A percentile compares a stretch with the other conserved stretches of the same genome.
Conservation (phyloP, 805 yeast genomes). For the Saturnispora hagleri region DNA sequence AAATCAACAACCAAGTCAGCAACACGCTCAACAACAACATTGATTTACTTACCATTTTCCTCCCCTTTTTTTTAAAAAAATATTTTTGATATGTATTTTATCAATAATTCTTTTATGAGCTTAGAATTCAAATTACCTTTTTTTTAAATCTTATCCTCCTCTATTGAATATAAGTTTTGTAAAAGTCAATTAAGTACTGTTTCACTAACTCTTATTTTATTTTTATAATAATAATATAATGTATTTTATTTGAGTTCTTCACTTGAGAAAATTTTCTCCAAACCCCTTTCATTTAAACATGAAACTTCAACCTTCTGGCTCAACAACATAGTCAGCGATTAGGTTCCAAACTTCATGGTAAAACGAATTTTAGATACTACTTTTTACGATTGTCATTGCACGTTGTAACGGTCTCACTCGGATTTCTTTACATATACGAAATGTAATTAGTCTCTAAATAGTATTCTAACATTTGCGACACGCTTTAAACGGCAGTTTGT, state of each 20-base stretch:
- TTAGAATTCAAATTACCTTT: background rate
- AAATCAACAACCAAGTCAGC: background rate
- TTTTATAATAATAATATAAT: background rate
- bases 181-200: background rate
- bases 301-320: slow-evolving; percentile 1
- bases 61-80: background rate
- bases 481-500: background rate
- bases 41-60: background rate
- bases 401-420: slow-evolving; percentile 4
- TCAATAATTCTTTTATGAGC: background rate
- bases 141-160: background rate
- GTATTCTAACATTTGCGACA: background rate
- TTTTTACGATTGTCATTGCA: background rate
- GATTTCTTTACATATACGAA: background rate
- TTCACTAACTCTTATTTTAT: background rate
- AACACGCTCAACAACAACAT: slow-evolving; percentile 5
- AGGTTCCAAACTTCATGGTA: slow-evolving; percentile 4
- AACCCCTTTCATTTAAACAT: background rate
- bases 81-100: background rate
- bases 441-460: background rate
- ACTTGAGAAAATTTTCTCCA: background rate
- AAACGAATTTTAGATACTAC: background rate
- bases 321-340: background rate
- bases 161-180: background rate
- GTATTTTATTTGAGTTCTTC: background rate